Evolutionary conservation across 1,139 yeast species (phyloP).

Genomic region (Hemisphaericaspora subhashii): DNA sequence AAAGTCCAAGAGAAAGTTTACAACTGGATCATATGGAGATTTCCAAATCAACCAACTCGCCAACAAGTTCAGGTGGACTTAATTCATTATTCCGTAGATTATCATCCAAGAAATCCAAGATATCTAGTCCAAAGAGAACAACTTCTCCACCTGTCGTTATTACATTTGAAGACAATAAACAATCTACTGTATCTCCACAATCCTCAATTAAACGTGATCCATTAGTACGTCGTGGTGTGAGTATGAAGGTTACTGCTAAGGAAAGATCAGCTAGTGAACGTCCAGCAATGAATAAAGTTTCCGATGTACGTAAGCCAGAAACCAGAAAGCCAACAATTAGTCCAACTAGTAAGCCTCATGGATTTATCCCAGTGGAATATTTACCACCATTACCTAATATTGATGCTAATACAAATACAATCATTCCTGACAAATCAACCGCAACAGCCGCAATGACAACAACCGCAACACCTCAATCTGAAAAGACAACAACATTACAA

Average conservation of each 20-base stretch:
- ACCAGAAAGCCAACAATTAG: constrained; percentile 12
- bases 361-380: constrained; percentile 48
- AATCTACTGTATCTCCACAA: constrained; percentile 7
- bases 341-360: constrained; percentile 30
- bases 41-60: constrained; percentile 11
- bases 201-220: constrained; percentile 32
- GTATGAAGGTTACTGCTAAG: constrained; percentile 62
- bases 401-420: constrained; percentile 30
- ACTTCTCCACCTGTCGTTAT: constrained; percentile 10
- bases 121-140: constrained; percentile 17
- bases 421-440: constrained; percentile 15
- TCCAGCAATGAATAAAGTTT: background rate
- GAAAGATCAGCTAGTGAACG: constrained; percentile 32
- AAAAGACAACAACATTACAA: background rate
- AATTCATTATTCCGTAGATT: constrained; percentile 41
- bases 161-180: background rate
- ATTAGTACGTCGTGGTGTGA: constrained; percentile 60
- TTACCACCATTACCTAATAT: constrained; percentile 52
- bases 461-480: too few species aligned
- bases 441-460: constrained; percentile 8
- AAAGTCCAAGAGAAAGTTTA: constrained; percentile 27
- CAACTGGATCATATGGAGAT: constrained; percentile 31
- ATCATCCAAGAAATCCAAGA: constrained; percentile 35
- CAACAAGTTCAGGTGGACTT: constrained; percentile 30
- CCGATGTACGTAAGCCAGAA: constrained; percentile 5